Evolutionary conservation across 495 filamentous ascomycete species (phyloP), one percentile per base, ranked within the genome.

Genomic region (Lepraria neglecta): DNA sequence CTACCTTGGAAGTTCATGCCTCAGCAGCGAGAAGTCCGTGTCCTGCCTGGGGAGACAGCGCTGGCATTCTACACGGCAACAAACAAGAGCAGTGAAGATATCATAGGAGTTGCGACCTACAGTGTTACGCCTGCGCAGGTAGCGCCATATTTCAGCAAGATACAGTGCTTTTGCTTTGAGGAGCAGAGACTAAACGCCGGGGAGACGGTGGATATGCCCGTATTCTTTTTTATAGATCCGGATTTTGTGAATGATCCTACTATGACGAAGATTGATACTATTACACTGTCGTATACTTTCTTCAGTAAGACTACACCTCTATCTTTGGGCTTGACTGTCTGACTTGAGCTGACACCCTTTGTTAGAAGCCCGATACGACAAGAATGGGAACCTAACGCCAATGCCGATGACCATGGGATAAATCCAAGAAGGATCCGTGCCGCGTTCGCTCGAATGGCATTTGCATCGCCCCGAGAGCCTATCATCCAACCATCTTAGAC

Each of bases 131-230:
- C 95, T 10, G 92, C 84, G 14, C 95, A 97, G 77, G 90, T 95
- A 31, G 92, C 95, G 31, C 92, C 90, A 4, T 99, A 99, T 70
- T 99, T 99, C 73, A 91, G 87, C 80, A 99, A 99, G 81, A 99
- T 99, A 56, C 95, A 99, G 75, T 99, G 95, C 68, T 99, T 99
- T 75, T 99, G 95, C 72, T 99, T 99, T 70, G 95, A 99, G 79
- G 91, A 90, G 74, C 87, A 98, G 80, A 83, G 95, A 65, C 75
- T 98, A 56, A 92, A 91, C 72, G 92, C 91, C 27, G 91, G 92
- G 30, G 95, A 99, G 78, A 91, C 91, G 42, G 95, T 99, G 56
- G 95, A 99, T 77, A 99, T 99, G 95, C 95, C 95, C 3, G 95
- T 99, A 6, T 97, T 99, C 77, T 99, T 99, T 71, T 99, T 96